Percentiles rank a stretch among this genome's conserved stretches.
phyloP scores from a whole-genome alignment of 208 protist species.

The Leishmania lainsoni region DNA sequence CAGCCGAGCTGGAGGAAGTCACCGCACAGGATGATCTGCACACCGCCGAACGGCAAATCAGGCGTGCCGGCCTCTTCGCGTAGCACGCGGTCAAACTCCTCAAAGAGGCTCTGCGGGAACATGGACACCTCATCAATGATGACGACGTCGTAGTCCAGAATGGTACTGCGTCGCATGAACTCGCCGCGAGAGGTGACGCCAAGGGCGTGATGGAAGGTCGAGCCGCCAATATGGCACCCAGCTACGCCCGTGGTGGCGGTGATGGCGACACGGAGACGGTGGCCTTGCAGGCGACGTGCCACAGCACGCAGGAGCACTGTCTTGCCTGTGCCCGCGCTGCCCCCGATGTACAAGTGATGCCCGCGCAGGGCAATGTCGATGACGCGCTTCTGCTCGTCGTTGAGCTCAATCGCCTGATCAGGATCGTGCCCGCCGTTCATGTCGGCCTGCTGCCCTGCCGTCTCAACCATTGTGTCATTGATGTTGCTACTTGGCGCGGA shows the following conservation, averaged over 20 bases:
- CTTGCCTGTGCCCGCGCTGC: slow-evolving; percentile 91
- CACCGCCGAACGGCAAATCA: slow-evolving; percentile 91
- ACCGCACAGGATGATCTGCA: slow-evolving; percentile 93
- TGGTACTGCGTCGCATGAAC: slow-evolving; percentile 71
- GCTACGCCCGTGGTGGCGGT: slow-evolving; percentile 91
- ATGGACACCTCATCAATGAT: slow-evolving; percentile 95
- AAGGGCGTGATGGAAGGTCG: slow-evolving; percentile 91
- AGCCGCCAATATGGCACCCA: slow-evolving; percentile 90
- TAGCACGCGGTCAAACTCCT: slow-evolving; percentile 84
- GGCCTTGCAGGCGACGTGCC: slow-evolving; percentile 67
- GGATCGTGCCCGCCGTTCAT: slow-evolving; percentile 37
- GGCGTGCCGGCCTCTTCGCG: slow-evolving; percentile 81
- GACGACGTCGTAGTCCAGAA: slow-evolving; percentile 89
- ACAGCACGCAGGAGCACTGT: slow-evolving; percentile 82
- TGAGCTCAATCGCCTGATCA: slow-evolving; percentile 60
- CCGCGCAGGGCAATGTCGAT: slow-evolving; percentile 83
- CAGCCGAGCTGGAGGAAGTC: slow-evolving; percentile 93
- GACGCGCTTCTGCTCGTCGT: slow-evolving; percentile 85
- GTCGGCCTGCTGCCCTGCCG: slow-evolving; percentile 14
- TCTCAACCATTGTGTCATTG: slow-evolving; percentile 22
- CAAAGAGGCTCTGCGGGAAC: slow-evolving; percentile 85
- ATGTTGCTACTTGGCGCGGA: slow-evolving; percentile 37
- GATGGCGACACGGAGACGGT: slow-evolving; percentile 86
- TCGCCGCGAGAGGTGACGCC: slow-evolving; percentile 76
- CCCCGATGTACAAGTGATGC: slow-evolving; percentile 88